Evolutionary conservation across 2,329 filamentous ascomycete genomes (phyloP), one percentile per base, ranked within the genome.

Genomic region (Talaromyces marneffei): DNA sequence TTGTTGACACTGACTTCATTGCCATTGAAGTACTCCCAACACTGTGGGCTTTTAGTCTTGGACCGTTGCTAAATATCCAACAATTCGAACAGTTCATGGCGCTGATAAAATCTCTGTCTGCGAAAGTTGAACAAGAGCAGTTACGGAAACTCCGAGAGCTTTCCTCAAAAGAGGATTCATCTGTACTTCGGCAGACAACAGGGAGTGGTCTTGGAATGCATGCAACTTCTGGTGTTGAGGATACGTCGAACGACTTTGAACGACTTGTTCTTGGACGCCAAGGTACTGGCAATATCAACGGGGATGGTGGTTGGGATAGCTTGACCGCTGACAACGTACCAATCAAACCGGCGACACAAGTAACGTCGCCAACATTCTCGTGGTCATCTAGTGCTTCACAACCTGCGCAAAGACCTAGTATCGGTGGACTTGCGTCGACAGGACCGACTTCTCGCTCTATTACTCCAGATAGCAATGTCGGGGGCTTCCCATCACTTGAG

Each of bases 1-100:
- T 88, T 20, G 92, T 89, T 4, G 94, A 97, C 71, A 85, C 88
- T 2, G 94, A 97, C 48, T 97, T 96, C 71, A 85, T 97, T 23
- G 94, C 94, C 12, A 87, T 94, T 78, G 93, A 97, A 60, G 86
- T 96, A 16, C 79, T 99, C 10, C 94, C 94, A 0, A 85, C 95
- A 9, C 79, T 99, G 1, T 99, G 94, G 94, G 85, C 78, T 66
- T 97, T 97, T 85, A 91, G 88, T 69, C 80, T 99, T 3, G 94
- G 94, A 0, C 94, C 94, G 0, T 78, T 99, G 31, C 84, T 99
- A 4, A 88, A 96, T 68, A 81, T 97, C 7, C 83, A 88, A 63
- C 93, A 93, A 72, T 99, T 99, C 71, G 89, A 92, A 71, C 80
- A 84, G 0, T 97, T 95, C 73, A 97, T 97, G 91, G 80, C 86